A percentile compares a stretch with the other conserved stretches of the same genome.
Evolutionary conservation across 768 basidiomycete species (phyloP).

Genomic region (Trametes villosa): DNA sequence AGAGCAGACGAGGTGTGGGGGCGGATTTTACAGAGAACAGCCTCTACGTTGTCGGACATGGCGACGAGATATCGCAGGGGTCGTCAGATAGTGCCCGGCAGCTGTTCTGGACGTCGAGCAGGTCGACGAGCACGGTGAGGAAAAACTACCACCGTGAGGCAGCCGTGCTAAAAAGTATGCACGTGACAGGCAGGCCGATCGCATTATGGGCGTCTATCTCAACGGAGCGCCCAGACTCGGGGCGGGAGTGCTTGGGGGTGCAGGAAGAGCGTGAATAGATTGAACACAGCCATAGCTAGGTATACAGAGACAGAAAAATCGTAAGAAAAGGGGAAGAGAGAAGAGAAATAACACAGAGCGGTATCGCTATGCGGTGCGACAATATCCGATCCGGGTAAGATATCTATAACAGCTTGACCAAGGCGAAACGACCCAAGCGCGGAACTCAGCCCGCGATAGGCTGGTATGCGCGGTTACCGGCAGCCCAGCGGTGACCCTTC

Average conservation of each 20-base stretch:
- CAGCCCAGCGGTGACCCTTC: slow-evolving; percentile 72
- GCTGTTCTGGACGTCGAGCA: slow-evolving; percentile 3
- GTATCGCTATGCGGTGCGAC: not conserved
- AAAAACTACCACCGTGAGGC: slow-evolving; percentile 8
- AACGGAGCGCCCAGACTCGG: too few relatives aligned
- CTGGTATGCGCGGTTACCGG: slow-evolving; percentile 70
- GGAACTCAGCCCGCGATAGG: slow-evolving; percentile 35
- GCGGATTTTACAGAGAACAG: slow-evolving; percentile 81
- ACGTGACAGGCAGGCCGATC: not conserved
- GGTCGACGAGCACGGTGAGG: slow-evolving; percentile 8
- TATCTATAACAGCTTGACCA: too few relatives aligned
- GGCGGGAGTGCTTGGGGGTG: not conserved
- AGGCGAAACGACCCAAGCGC: too few relatives aligned
- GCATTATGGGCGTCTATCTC: slow-evolving; percentile 5
- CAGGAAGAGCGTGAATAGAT: not conserved
- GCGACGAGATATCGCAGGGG: not conserved
- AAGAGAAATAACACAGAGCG: not conserved
- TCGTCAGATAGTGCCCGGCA: not conserved
- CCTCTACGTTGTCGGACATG: slow-evolving; percentile 46
- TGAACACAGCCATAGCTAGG: too few relatives aligned
- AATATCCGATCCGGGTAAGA: too few relatives aligned
- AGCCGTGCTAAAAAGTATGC: slow-evolving; percentile 5
- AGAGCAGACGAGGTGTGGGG: slow-evolving; percentile 81
- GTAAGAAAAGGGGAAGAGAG: not conserved
- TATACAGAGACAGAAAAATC: not conserved